Evolutionary conservation across 768 basidiomycete species (phyloP).

Genomic region (Leccinum uliginosum): DNA sequence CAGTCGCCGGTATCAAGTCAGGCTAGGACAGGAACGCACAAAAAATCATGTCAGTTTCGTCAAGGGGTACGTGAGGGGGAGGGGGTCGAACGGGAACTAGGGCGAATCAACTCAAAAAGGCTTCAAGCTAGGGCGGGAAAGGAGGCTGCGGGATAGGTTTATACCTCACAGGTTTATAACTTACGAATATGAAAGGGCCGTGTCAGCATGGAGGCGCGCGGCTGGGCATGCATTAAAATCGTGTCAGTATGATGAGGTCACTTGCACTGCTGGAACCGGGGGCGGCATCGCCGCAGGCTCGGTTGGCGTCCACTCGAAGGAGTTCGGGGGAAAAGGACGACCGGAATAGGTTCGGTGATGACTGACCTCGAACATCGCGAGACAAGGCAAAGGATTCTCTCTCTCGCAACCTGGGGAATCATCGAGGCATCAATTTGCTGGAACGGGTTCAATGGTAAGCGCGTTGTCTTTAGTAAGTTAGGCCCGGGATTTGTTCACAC

Average conservation of each 20-base stretch:
- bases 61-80: neutral
- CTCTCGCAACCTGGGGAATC: neutral
- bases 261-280: constrained; percentile 8
- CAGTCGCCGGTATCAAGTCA: no score
- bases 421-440: neutral
- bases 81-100: neutral
- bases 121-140: neutral
- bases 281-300: constrained; percentile 19
- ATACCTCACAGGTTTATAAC: constrained; percentile 23
- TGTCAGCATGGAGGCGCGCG: constrained; percentile 14
- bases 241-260: constrained; percentile 31
- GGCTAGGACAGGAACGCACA: neutral
- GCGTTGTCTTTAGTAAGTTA: neutral
- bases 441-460: neutral
- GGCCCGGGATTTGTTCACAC: neutral
- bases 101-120: neutral
- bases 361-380: neutral
- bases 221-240: constrained; percentile 30
- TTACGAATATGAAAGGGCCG: constrained; percentile 14
- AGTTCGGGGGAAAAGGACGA: constrained; percentile 8
- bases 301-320: constrained; percentile 11
- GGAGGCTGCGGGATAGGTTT: constrained; percentile 5
- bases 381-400: neutral
- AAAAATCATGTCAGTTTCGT: neutral
- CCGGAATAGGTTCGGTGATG: neutral